phyloP scores from a whole-genome alignment of 345 rosid genomes.

The Clausena lansium region DNA sequence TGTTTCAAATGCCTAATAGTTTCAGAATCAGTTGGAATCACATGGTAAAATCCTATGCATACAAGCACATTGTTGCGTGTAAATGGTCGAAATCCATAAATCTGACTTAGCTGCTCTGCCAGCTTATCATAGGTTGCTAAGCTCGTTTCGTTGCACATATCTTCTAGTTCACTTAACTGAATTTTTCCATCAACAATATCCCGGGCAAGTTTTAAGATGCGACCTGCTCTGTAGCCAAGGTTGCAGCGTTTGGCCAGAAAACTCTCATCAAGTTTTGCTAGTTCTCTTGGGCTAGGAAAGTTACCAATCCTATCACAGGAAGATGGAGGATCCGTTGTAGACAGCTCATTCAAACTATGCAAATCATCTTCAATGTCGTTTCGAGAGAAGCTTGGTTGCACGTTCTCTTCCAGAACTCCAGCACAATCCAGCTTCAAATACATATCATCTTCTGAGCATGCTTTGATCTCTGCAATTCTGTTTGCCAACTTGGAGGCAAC shows the following conservation, averaged over 20 bases:
- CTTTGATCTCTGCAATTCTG: conserved; percentile 4
- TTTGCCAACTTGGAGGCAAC: conserved; percentile 12
- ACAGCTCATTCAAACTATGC: too few relatives aligned
- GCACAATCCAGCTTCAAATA: not conserved
- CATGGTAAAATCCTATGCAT: conserved; percentile 57
- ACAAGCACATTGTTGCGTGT: conserved; percentile 50
- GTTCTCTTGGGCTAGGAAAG: conserved; percentile 48
- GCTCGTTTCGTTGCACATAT: conserved; percentile 24
- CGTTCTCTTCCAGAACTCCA: not conserved
- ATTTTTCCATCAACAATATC: conserved; percentile 44
- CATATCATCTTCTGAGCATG: not conserved
- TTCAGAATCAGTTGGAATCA: conserved; percentile 52
- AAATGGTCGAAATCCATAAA: conserved; percentile 57
- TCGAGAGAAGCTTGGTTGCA: not conserved
- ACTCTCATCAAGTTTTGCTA: conserved; percentile 42
- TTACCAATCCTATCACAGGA: conserved; percentile 21
- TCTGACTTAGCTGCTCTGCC: conserved; percentile 29
- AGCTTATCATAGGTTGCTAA: conserved; percentile 25
- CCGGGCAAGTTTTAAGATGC: conserved; percentile 43
- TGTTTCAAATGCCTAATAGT: conserved; percentile 50
- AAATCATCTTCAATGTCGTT: conserved; percentile 1
- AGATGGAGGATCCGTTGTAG: not conserved
- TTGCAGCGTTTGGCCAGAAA: conserved; percentile 46
- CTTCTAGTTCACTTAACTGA: conserved; percentile 36
- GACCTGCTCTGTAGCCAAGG: conserved; percentile 48